Conservation (phyloP, 495 filamentous ascomycete genomes). For the Penicillium egyptiacum region DNA sequence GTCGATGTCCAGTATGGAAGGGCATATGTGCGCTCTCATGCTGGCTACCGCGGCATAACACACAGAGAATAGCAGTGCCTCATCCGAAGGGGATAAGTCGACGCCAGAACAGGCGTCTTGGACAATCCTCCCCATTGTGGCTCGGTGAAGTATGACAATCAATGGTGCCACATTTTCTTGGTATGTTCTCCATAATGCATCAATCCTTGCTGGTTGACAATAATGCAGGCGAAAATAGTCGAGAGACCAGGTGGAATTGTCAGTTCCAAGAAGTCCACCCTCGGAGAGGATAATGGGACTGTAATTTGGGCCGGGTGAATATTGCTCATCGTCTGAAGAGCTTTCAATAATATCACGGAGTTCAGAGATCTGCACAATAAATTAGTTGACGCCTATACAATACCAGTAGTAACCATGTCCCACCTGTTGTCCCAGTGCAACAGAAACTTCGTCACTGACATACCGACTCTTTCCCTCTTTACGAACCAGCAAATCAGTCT, state of each 20-base stretch:
- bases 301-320: slow-evolving; percentile 13
- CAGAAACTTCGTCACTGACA: slow-evolving; percentile 57
- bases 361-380: slow-evolving; percentile 43
- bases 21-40: slow-evolving; percentile 43
- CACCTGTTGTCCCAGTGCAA: slow-evolving; percentile 64
- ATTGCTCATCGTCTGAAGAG: slow-evolving; percentile 41
- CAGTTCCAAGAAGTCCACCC: background rate
- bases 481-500: slow-evolving; percentile 62
- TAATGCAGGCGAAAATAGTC: slow-evolving; percentile 11
- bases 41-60: slow-evolving; percentile 70
- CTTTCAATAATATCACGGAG: slow-evolving; percentile 57
- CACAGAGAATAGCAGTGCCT: slow-evolving; percentile 67
- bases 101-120: slow-evolving; percentile 36
- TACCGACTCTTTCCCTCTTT: slow-evolving; percentile 70
- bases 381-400: background rate
- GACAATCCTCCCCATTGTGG: slow-evolving; percentile 45
- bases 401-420: background rate
- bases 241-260: background rate
- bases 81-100: slow-evolving; percentile 45
- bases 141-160: slow-evolving; percentile 60
- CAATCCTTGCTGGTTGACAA: slow-evolving; percentile 56
- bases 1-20: slow-evolving; percentile 6
- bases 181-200: slow-evolving; percentile 61
- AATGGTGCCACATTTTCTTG: slow-evolving; percentile 64
- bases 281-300: background rate